phyloP scores from a whole-genome alignment of 805 yeast species.

The Candida verbasci region DNA sequence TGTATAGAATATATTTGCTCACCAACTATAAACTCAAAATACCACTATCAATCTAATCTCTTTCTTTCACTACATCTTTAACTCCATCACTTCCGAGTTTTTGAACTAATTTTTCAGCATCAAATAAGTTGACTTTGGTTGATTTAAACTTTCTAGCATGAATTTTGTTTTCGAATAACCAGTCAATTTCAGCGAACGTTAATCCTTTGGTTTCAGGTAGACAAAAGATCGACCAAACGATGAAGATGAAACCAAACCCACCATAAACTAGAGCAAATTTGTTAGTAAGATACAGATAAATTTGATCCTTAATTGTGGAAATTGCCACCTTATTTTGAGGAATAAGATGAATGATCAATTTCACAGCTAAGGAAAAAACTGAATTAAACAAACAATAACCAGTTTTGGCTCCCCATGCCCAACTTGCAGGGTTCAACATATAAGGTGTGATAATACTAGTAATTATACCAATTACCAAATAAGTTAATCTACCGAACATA shows the following conservation, averaged over 20 bases:
- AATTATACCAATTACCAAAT: conserved; percentile 31
- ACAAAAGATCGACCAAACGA: conserved; percentile 44
- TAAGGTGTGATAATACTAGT: conserved; percentile 30
- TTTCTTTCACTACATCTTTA: conserved; percentile 20
- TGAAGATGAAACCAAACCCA: conserved; percentile 24
- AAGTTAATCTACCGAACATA: conserved; percentile 35
- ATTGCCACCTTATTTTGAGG: no score
- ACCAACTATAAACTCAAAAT: no score
- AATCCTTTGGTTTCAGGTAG: conserved; percentile 58
- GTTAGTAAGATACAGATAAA: no score
- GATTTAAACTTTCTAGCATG: conserved; percentile 42
- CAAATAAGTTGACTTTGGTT: conserved; percentile 37
- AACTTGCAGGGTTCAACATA: conserved; percentile 41
- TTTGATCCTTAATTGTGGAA: no score
- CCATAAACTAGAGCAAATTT: no score
- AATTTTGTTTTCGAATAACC: conserved; percentile 39
- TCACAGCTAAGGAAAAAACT: no score
- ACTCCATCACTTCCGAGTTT: conserved; percentile 32
- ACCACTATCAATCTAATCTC: no score
- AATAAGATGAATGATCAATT: no score
- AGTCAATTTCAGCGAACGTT: conserved; percentile 58
- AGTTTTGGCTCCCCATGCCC: conserved; percentile 45
- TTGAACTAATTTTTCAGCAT: conserved; percentile 32
- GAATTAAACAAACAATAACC: no score
- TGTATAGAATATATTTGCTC: no score